Evolutionary conservation across 495 filamentous ascomycete genomes (phyloP).

Genomic region (Aspergillus kassunensis): DNA sequence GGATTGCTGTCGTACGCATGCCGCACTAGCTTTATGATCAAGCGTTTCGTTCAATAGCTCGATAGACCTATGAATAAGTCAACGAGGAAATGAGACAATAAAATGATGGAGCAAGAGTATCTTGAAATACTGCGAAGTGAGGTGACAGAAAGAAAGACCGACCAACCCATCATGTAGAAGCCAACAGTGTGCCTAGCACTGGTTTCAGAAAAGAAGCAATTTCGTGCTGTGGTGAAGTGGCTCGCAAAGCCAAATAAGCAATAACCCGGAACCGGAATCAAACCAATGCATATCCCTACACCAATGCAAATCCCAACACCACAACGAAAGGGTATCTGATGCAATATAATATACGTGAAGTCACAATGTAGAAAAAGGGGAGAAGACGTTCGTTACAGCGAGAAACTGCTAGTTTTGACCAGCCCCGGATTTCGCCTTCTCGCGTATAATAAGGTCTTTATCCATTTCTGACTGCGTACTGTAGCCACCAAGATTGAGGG

Average conservation of each 20-base stretch:
- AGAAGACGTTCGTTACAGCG: background rate
- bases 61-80: too few species aligned
- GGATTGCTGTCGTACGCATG: conserved; percentile 1
- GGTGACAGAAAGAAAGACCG: too few species aligned
- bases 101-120: too few species aligned
- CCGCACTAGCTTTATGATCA: background rate
- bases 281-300: background rate
- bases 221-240: too few species aligned
- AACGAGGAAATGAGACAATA: too few species aligned
- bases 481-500: conserved; percentile 29
- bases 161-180: too few species aligned
- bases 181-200: too few species aligned
- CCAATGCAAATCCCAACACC: background rate
- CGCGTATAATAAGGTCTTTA: conserved; percentile 22
- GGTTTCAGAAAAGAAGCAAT: too few species aligned
- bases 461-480: conserved; percentile 29
- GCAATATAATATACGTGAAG: conserved; percentile 7
- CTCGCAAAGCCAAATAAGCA: too few species aligned
- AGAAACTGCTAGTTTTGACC: background rate
- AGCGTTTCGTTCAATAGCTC: too few species aligned
- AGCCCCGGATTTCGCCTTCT: conserved; percentile 18
- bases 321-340: conserved; percentile 10
- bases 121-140: too few species aligned
- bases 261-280: background rate
- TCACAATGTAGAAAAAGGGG: background rate